Evolutionary conservation across 305 asterid genomes (phyloP).

Genomic region (Solanum hybrid): DNA sequence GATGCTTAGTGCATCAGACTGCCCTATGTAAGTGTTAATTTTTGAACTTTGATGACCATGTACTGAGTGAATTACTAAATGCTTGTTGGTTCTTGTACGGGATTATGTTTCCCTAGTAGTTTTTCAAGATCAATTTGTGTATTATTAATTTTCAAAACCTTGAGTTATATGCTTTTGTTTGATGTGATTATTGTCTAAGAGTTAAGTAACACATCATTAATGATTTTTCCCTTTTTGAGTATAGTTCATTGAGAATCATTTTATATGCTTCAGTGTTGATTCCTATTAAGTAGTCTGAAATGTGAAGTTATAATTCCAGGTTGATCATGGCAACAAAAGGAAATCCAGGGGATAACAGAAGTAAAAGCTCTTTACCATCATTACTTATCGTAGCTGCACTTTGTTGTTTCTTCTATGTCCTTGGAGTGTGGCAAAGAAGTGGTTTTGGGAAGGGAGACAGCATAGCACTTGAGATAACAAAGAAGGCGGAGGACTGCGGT

Average conservation of each 20-base stretch:
- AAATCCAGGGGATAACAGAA: conserved; percentile 30
- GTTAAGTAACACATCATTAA: neutral
- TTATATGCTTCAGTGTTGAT: neutral
- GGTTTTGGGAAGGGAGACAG: conserved; percentile 43
- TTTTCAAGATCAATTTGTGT: neutral
- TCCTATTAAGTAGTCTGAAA: neutral
- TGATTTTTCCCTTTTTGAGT: neutral
- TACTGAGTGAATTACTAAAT: neutral
- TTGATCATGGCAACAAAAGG: conserved; percentile 32
- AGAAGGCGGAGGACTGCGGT: conserved; percentile 23
- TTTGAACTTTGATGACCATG: neutral
- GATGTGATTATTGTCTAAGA: neutral
- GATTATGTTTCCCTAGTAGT: neutral
- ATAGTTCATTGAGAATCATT: neutral
- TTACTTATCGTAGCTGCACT: conserved; percentile 25
- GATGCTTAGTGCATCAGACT: neutral
- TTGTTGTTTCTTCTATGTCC: conserved; percentile 29
- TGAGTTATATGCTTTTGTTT: neutral
- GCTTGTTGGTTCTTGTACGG: neutral
- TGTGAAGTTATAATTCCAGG: neutral
- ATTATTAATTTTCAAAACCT: neutral
- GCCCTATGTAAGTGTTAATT: neutral
- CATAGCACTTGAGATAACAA: conserved; percentile 31
- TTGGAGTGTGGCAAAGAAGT: conserved; percentile 43
- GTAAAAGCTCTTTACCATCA: conserved; percentile 19